These are phyloP conservation scores for Pseudopyricularia cyperi DNA, from an alignment of 2,329 filamentous ascomycete species.

Conservation along the genomic window DNA sequence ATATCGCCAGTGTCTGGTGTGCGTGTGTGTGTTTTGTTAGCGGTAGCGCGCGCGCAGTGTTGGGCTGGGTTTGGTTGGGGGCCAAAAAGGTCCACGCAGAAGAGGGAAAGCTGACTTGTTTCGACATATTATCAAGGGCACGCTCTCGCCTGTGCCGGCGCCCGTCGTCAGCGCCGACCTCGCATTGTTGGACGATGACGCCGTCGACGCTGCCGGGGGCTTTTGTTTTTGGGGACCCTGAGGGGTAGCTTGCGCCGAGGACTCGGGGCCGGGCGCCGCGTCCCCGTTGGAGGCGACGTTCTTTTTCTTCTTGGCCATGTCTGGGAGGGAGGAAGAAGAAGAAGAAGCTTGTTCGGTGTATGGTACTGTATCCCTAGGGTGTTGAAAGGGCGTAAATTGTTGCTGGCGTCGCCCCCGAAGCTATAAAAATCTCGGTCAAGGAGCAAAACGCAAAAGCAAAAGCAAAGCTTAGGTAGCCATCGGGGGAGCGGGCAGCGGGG, in stretches of 20 bases:
- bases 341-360: not conserved
- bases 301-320: slow-evolving; percentile 1
- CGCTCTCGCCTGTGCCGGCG: slow-evolving; percentile 17
- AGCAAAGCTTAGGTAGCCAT: too few relatives aligned
- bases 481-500: too few relatives aligned
- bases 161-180: slow-evolving; percentile 9
- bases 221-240: not conserved
- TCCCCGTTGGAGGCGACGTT: not conserved
- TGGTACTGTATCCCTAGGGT: too few relatives aligned
- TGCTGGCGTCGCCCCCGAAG: too few relatives aligned
- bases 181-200: slow-evolving; percentile 4
- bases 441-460: too few relatives aligned
- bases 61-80: not conserved
- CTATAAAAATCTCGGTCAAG: too few relatives aligned
- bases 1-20: slow-evolving; percentile 64
- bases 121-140: slow-evolving; percentile 46
- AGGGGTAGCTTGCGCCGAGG: not conserved
- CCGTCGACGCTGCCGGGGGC: not conserved
- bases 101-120: slow-evolving; percentile 47
- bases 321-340: not conserved
- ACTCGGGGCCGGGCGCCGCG: not conserved
- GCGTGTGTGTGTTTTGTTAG: not conserved
- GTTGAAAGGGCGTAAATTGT: too few relatives aligned
- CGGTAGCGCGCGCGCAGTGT: not conserved
- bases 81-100: too few relatives aligned